Conservation (phyloP, 2,329 filamentous ascomycete species). For the Talaromyces sp. region DNA sequence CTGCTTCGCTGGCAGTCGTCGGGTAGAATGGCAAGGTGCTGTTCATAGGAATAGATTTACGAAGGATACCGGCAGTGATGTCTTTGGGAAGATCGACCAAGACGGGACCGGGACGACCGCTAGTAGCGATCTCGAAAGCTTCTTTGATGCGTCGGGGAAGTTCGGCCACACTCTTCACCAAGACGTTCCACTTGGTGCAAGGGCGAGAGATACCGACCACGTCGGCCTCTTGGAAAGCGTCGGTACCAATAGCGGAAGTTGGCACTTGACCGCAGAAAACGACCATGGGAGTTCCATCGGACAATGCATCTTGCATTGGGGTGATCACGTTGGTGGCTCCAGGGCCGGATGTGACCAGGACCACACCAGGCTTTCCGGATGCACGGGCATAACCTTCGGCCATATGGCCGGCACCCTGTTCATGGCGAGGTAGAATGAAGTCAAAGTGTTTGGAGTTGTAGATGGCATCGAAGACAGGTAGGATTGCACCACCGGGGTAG, state of each 20-base stretch:
- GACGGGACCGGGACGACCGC: conserved; percentile 87
- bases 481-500: conserved; percentile 92
- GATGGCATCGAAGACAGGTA: conserved; percentile 97
- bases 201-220: conserved; percentile 88
- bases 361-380: conserved; percentile 89
- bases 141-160: conserved; percentile 92
- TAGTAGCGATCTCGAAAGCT: conserved; percentile 96
- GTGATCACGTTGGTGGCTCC: conserved; percentile 96
- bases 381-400: conserved; percentile 94
- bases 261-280: conserved; percentile 94
- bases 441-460: conserved; percentile 97
- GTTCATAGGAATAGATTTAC: conserved; percentile 77
- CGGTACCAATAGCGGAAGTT: conserved; percentile 85
- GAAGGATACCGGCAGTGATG: conserved; percentile 79
- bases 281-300: conserved; percentile 92
- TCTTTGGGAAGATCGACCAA: conserved; percentile 96
- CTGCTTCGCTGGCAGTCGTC: conserved; percentile 79
- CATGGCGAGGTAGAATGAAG: conserved; percentile 91
- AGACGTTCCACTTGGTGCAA: conserved; percentile 98
- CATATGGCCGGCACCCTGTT: conserved; percentile 98
- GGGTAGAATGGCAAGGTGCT: conserved; percentile 72
- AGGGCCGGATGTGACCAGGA: conserved; percentile 92
- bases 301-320: conserved; percentile 92
- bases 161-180: conserved; percentile 94
- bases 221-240: conserved; percentile 96